These are phyloP conservation scores for Suhomyces guaymorum DNA, from an alignment of 1,139 yeast genomes.

Conservation along the genomic window DNA sequence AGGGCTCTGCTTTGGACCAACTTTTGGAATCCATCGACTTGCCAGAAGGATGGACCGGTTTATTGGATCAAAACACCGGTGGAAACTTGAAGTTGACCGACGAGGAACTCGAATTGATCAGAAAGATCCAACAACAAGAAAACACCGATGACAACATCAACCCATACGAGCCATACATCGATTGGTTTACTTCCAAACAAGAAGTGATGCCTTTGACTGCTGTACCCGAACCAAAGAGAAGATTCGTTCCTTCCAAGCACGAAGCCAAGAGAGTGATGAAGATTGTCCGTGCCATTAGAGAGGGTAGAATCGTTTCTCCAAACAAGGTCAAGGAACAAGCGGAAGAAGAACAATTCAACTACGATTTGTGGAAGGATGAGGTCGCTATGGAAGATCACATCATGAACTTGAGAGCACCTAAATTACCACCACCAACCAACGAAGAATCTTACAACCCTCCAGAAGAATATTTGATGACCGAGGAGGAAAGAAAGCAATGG, in stretches of 20 bases:
- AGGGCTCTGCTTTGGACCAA: constrained; percentile 90
- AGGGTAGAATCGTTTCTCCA: constrained; percentile 87
- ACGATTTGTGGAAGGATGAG: constrained; percentile 84
- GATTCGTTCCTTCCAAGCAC: constrained; percentile 94
- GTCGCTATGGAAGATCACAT: constrained; percentile 63
- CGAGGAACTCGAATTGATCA: constrained; percentile 87
- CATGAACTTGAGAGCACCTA: constrained; percentile 94
- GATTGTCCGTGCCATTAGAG: constrained; percentile 92
- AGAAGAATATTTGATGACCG: constrained; percentile 81
- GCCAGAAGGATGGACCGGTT: constrained; percentile 99
- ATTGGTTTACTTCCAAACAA: constrained; percentile 86
- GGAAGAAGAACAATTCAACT: constrained; percentile 53
- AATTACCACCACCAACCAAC: constrained; percentile 91
- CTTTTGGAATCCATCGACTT: constrained; percentile 85
- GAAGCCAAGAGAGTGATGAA: constrained; percentile 97
- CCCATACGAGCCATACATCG: constrained; percentile 92
- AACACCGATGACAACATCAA: constrained; percentile 76
- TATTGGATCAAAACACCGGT: constrained; percentile 89
- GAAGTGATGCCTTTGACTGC: constrained; percentile 94
- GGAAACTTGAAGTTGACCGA: constrained; percentile 78
- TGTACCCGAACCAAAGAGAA: constrained; percentile 93
- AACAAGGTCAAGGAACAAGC: constrained; percentile 53
- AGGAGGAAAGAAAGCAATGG: constrained; percentile 78
- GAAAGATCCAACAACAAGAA: constrained; percentile 83
- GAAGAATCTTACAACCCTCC: constrained; percentile 98